Base-by-base conservation (phyloP, 345 rosid species). In the Brassica cretica region DNA sequence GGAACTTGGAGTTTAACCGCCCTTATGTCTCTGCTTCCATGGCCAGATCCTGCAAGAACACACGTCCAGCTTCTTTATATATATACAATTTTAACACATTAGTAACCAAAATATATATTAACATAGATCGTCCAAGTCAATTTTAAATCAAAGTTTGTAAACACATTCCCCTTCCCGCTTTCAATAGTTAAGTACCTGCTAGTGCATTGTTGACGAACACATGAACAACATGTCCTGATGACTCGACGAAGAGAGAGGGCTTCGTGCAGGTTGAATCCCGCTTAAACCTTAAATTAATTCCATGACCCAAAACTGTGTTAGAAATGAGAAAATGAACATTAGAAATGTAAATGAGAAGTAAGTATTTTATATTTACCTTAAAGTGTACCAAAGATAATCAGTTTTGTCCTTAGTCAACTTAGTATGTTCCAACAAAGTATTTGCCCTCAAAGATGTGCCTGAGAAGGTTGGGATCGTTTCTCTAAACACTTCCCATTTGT, bases 321-420 rank as follows among this genome's bases (percentile, higher is more conserved):
- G 15, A 15, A 44, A 46, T 49, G 24, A 63, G 25, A 65, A 46
- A 41, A 55, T 63, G 3, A 66, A 65, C 8, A 11, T 16, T 7
- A 70, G 3, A 25, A 32, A 61, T 49, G 35, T 33, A 60, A 60
- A 75, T 4, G 9, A 2, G 14, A 3, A 64, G 24, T 19, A 53
- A n/a, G 18, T 65, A 11, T 68, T 25, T 30, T 12, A 37, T 8
- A 2, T 64, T 30, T 81, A 92, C 98, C 94, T 90, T 80, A 78
- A 72, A 7, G 94, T 84, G 64, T 89, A 94, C 97, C 98, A 94
- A 66, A 94, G 97, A 75, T 92, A 92, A 79, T 94, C 98, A 25
- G 91, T 83, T 71, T 76, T 78, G 76, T 92, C 97, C 64, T 94
- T 87, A 0, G 97, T 94, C 68, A 85, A 75, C 46, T 85, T 86